Evolutionary conservation across 108 stramenopile genomes (phyloP).

Genomic region (Epithemia pelagica): DNA sequence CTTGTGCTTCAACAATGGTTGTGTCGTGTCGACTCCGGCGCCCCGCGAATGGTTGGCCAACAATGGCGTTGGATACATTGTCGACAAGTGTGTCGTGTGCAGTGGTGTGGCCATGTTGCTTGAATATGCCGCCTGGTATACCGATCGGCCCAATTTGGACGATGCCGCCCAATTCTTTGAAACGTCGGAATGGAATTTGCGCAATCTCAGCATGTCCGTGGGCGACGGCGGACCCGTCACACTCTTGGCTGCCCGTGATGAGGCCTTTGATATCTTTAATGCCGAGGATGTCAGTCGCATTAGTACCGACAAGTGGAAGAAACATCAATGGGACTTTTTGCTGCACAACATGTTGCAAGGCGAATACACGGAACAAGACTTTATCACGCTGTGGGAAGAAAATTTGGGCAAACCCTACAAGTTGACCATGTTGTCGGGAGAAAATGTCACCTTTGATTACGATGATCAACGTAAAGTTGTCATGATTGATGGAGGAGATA

Average conservation of each 20-base stretch:
- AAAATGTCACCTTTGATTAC: conserved; percentile 10
- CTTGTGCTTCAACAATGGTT: conserved; percentile 15
- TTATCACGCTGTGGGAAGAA: not conserved
- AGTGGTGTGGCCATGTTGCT: conserved; percentile 13
- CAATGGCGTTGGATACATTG: conserved; percentile 14
- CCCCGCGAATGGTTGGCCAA: conserved; percentile 1
- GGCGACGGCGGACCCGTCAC: conserved; percentile 12
- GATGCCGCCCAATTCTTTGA: conserved; percentile 9
- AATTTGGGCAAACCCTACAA: conserved; percentile 5
- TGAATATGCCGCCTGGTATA: conserved; percentile 4
- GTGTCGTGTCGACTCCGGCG: conserved; percentile 2
- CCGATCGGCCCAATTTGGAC: not conserved
- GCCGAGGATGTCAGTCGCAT: conserved; percentile 9
- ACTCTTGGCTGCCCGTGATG: conserved; percentile 10
- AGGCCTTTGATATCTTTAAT: conserved; percentile 8
- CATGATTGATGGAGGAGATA: not conserved
- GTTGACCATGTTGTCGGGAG: conserved; percentile 10
- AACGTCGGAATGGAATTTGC: conserved; percentile 21
- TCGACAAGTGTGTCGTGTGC: conserved; percentile 12
- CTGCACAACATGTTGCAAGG: conserved; percentile 8
- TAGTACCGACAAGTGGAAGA: conserved; percentile 12
- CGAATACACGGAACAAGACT: not conserved
- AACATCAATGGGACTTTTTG: conserved; percentile 11
- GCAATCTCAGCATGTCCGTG: conserved; percentile 5
- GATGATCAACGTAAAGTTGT: conserved; percentile 6